phyloP scores from a whole-genome alignment of 2,329 filamentous ascomycete genomes.

The Alternaria sp. region DNA sequence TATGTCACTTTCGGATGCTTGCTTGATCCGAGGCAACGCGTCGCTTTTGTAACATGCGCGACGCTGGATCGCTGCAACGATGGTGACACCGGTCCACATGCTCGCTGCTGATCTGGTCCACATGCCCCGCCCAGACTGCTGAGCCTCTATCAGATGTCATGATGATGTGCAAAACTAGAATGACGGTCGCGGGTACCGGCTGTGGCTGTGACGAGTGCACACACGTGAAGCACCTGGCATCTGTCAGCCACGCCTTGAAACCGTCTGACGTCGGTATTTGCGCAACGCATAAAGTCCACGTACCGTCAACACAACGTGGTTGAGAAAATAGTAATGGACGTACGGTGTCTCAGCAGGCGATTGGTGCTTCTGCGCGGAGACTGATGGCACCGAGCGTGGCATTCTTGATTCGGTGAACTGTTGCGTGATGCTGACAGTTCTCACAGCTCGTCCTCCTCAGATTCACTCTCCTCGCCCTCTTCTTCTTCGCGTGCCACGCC shows the following conservation, averaged over 20 bases:
- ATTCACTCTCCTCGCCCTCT: conserved; percentile 2
- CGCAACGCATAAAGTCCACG: background rate
- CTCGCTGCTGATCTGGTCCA: background rate
- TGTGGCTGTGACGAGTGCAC: background rate
- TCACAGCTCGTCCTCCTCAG: conserved; percentile 16
- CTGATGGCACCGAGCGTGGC: background rate
- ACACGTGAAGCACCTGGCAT: conserved; percentile 3
- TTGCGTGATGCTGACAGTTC: background rate
- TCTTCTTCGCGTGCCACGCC: background rate
- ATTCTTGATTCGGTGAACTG: background rate
- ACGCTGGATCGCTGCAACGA: background rate
- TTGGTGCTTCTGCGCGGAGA: background rate
- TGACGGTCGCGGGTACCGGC: background rate
- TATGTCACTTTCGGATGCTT: conserved; percentile 3
- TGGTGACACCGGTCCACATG: background rate
- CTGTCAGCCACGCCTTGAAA: conserved; percentile 9
- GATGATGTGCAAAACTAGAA: background rate
- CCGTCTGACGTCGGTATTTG: background rate
- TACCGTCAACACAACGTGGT: background rate
- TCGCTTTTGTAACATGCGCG: background rate
- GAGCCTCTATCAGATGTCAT: background rate
- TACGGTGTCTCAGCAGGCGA: background rate
- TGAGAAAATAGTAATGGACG: background rate
- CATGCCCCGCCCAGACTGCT: background rate
- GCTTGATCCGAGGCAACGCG: background rate